Evolutionary conservation across 257 asterid species (phyloP), one percentile per base, ranked within the genome.

Genomic region (Knoxia roxburghii): DNA sequence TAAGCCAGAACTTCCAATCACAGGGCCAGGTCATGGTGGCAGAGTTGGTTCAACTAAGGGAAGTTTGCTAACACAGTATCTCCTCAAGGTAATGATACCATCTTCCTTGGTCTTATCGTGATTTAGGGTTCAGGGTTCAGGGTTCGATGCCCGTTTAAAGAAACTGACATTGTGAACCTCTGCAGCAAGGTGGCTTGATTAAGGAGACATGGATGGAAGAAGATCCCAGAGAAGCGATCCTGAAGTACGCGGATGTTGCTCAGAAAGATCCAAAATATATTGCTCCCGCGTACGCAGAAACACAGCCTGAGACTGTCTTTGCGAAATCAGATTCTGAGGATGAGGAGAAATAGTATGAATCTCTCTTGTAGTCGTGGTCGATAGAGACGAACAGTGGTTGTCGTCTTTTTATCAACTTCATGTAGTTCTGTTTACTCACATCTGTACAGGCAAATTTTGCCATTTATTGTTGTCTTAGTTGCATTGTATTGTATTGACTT

Each of bases 121-220:
- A 21, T 21, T n/a, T n/a, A n/a, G n/a, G n/a, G n/a, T n/a, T n/a
- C n/a, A n/a, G n/a, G n/a, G n/a, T n/a, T n/a, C n/a, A n/a, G n/a
- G n/a, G n/a, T n/a, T 21, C n/a, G 53, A 59, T 52, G 54, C 43
- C 24, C 29, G 57, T 29, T 40, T 40, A 46, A 21, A 37, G 72
- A 59, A 35, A n/a, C 33, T 57, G 32, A 61, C 51, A 0, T 11
- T 13, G 45, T 51, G 30, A 51, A 66, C 50, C 72, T 21, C 81
- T 83, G 70, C 96, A 92, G 98, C 87, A 89, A 87, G 98, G 97
- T 76, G 98, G 98, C 26, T 68, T 89, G 91, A 80, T 92, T 18
- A 87, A 89, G 78, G 98, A 89, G 76, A 83, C 93, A 51, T 92
- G 98, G 98, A 89, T 86, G 95, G 97, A 92, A 1, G 98, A 89